Base-by-base conservation (phyloP, 1,139 yeast species). In the Yamadazyma songkhlaensis region DNA sequence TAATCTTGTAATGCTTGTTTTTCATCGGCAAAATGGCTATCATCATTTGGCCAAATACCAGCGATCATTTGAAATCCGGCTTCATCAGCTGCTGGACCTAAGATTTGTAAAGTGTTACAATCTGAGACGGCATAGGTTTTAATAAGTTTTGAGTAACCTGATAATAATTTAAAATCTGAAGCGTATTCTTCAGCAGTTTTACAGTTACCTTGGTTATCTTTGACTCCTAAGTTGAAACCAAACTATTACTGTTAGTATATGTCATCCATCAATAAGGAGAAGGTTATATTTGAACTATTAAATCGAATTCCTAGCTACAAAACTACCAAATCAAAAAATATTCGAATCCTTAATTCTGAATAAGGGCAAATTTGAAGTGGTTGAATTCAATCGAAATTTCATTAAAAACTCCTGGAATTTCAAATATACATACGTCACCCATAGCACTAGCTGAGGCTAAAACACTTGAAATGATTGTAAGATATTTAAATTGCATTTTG, bases 31-130 rank as follows among this genome's bases (percentile, higher is more conserved):
- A 73, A 88, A 60, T 86, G 94, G 38, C 79, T 60, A 39, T 79
- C 86, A 56, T 86, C 95, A 38, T 72, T 85, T 60, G 96, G 96
- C 96, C 96, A 88, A 52, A 89, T 74, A 62, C 96, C 96, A 35
- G 86, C 67, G 61, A 87, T 77, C 38, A 85, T 62, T 55, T 74
- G 69, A 74, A 89, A 84, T 38, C 88, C 86, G 47, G 80, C 80
- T 37, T 70, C 67, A 54, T 82, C 89, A 42, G 88, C 87, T 44
- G 89, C 96, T 33, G 96, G 96, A 40, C 88, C 95, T 51, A 90
- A 68, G 58, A 72, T 72, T 65, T 83, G 77, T 57, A 90, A 73
- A 42, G 95, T 84, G 74, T 86, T 81, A 72, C 96, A 88, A 62
- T 86, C 94, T 14, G 92, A 81, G 38, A 84, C 85, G 32, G 96